A percentile compares a stretch with the other conserved stretches of the same genome.
phyloP scores from a whole-genome alignment of 306 rosid species.

The Prunus fruticosa region DNA sequence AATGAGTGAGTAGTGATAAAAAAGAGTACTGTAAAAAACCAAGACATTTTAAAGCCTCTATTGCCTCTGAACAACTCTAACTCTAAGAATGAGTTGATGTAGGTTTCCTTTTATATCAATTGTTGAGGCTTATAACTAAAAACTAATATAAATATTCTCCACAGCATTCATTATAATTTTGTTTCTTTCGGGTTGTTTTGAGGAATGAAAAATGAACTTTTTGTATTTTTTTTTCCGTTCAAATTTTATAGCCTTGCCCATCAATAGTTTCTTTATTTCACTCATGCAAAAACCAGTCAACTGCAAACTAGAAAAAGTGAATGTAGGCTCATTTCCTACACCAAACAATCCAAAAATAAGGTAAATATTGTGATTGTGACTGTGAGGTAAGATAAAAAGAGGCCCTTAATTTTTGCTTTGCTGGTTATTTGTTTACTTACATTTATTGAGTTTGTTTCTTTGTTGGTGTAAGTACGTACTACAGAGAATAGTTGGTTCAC shows the following conservation, averaged over 20 bases:
- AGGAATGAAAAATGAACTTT: too few species aligned
- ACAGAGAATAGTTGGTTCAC: slow-evolving; percentile 54
- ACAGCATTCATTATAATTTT: slow-evolving; percentile 1
- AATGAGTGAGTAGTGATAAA: slow-evolving; percentile 28
- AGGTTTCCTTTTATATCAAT: slow-evolving; percentile 31
- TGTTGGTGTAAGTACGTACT: slow-evolving; percentile 26
- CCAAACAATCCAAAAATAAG: slow-evolving; percentile 31
- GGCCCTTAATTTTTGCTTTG: too few species aligned
- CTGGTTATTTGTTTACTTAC: not conserved
- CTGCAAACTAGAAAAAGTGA: slow-evolving; percentile 64
- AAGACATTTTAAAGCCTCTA: slow-evolving; percentile 38
- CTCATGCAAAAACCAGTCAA: slow-evolving; percentile 44
- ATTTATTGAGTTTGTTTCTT: slow-evolving; percentile 39
- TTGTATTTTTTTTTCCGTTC: not conserved
- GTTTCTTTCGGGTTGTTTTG: too few species aligned
- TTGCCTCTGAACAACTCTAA: not conserved
- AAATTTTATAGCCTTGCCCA: slow-evolving; percentile 14
- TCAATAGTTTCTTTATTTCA: slow-evolving; percentile 26
- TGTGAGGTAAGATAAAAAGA: not conserved
- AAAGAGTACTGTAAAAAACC: slow-evolving; percentile 32
- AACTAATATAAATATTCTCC: not conserved
- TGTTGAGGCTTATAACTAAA: slow-evolving; percentile 8
- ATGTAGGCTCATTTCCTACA: slow-evolving; percentile 46
- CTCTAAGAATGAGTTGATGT: slow-evolving; percentile 5
- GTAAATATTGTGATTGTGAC: slow-evolving; percentile 10